Evolutionary conservation across 2,329 filamentous ascomycete genomes (phyloP), one percentile per base, ranked within the genome.

Genomic region (Cercospora janseana): DNA sequence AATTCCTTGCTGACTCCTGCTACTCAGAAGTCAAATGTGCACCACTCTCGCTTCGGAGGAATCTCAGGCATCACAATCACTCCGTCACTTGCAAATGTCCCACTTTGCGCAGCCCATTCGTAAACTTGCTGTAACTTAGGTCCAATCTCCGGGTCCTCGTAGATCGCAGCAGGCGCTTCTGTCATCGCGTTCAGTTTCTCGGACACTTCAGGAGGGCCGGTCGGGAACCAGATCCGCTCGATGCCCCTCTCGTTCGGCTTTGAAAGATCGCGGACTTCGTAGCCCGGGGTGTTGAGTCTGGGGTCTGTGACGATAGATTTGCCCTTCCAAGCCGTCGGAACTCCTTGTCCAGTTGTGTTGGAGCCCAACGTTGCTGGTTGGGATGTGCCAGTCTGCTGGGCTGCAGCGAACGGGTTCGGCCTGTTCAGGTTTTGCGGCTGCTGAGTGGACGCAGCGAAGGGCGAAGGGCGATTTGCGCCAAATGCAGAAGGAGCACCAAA

Each of bases 1-100:
- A n/a, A n/a, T n/a, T n/a, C n/a, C 15, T 13, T 12, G 28, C 28
- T 35, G 13, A 18, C 18, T 6, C n/a, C 9, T 3, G 21, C 20
- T 26, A 4, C 20, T 49, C 40, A 63, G 23, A 61, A 43, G 42
- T 67, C 64, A 45, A 54, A 66, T 7, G 58, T 82, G 83, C 67
- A 54, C 75, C 83, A 92, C 63, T 92, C 88, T 54, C 82, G 77
- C 69, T 83, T 84, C 0, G 91, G 91, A 15, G 91, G 88, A 37
- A 89, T 72, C 60, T 86, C 77, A 0, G 91, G 91, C 72, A 95
- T 86, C 5, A 83, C 62, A n/a, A 46, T 51, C 3, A 28, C 35
- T 0, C 84, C 85, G 27, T 82, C 81, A 32, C 79, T 76, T 4
- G 31, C 29, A 67, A 95, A 95, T 24, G 67, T 69, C 0, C 88